Percentiles rank a stretch among this genome's conserved stretches.
These are phyloP conservation scores for Candida easanensis DNA, from an alignment of 805 yeast genomes.

Conservation along the genomic window DNA sequence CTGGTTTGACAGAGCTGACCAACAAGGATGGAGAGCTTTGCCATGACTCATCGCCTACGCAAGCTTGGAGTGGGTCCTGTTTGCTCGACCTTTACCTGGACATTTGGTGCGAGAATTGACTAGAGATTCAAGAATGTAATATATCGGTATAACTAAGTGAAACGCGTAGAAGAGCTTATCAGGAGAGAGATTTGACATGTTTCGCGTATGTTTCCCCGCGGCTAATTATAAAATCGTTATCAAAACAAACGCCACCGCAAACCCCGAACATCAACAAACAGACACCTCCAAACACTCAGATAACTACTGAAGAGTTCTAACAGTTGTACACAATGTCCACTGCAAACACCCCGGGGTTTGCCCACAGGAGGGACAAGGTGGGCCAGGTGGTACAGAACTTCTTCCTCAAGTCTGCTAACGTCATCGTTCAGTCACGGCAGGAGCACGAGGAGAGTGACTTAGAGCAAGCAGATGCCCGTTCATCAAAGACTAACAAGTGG, in stretches of 20 bases:
- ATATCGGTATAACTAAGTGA: background rate
- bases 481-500: conserved; percentile 53
- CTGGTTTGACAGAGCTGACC: conserved; percentile 89
- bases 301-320: background rate
- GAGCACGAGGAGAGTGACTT: conserved; percentile 1
- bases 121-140: background rate
- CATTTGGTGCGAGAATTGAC: conserved; percentile 38
- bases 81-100: conserved; percentile 77
- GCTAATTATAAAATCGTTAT: no score
- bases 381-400: conserved; percentile 43
- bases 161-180: no score
- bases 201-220: background rate
- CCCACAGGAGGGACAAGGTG: conserved; percentile 21
- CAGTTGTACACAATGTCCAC: background rate
- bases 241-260: background rate
- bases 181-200: background rate
- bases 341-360: no score
- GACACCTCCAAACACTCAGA: background rate
- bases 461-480: background rate
- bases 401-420: conserved; percentile 59
- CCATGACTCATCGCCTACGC: conserved; percentile 88
- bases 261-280: background rate
- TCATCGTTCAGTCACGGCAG: conserved; percentile 47
- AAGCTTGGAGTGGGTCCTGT: conserved; percentile 94
- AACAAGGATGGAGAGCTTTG: conserved; percentile 84